Conservation (phyloP, 768 basidiomycete genomes). For the Phaeotremella fagi region DNA sequence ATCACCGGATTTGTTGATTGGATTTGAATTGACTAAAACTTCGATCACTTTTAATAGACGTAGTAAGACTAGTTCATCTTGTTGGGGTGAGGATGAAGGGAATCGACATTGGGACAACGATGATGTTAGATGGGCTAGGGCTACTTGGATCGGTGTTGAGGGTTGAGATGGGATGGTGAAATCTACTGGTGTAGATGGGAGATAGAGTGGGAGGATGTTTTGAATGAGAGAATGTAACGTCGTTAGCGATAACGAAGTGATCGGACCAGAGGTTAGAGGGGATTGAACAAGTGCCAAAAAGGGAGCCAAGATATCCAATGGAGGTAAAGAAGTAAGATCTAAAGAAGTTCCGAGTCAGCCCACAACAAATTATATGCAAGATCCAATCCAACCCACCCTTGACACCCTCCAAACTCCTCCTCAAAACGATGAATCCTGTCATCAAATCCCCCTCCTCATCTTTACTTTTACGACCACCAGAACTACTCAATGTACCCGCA, state of each 20-base stretch:
- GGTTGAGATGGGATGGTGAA: conserved; percentile 46
- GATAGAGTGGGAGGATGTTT: conserved; percentile 36
- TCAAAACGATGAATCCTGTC: conserved; percentile 80
- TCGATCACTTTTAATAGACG: conserved; percentile 87
- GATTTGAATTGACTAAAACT: conserved; percentile 59
- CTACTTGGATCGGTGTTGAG: conserved; percentile 56
- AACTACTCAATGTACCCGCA: conserved; percentile 2
- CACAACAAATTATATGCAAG: not conserved
- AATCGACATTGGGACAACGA: conserved; percentile 96
- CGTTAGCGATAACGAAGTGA: conserved; percentile 88
- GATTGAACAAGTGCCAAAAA: conserved; percentile 93
- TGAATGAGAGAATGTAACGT: conserved; percentile 81
- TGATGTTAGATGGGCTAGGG: conserved; percentile 76
- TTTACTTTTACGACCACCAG: conserved; percentile 52
- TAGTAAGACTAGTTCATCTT: conserved; percentile 90
- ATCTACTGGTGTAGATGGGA: conserved; percentile 18
- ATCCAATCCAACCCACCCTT: conserved; percentile 56
- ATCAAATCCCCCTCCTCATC: conserved; percentile 79
- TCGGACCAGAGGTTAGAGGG: conserved; percentile 89
- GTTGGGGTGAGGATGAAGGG: conserved; percentile 93
- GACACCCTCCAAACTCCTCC: conserved; percentile 62
- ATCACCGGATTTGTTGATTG: conserved; percentile 48
- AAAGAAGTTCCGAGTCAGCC: not conserved
- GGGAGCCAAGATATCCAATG: conserved; percentile 61
- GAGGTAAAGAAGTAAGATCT: conserved; percentile 40